Evolutionary conservation across 352 stramenopile species (phyloP), one percentile per base, ranked within the genome.

Genomic region (Globisporangium acanthophoron): DNA sequence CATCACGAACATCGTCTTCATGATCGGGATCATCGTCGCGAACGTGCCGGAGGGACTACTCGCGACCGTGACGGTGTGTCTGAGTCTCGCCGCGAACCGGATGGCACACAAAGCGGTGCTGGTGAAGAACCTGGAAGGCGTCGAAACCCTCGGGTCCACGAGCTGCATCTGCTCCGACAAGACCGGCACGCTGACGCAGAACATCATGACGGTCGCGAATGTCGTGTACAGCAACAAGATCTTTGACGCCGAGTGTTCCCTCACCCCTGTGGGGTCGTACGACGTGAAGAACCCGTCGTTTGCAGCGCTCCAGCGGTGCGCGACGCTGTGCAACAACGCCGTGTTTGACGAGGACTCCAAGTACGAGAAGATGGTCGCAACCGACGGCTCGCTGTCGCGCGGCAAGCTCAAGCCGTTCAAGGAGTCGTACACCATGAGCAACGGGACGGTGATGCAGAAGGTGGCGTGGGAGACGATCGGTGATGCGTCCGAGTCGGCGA

Each of bases 81-180:
- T 96, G 16, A 87, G 83, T 52, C 59, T 96, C 6, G 86, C 82
- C 9, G 87, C 85, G 4, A 76, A 85, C 50, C 63, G 79, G 16
- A 92, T 92, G 83, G 67, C 67, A 8, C 69, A 70, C 31, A 85
- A 86, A 49, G 85, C 80, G 15, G 79, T 92, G 55, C 68, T 96
- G 6, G 85, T 96, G 33, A 94, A 94, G 69, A 92, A 92, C 54
- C 66, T 96, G 16, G 70, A 92, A 64, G 76, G 69, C 52, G 78
- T 96, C 16, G 85, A 96, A 66, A 96, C 86, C 11, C 62, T 96
- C 0, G 87, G 87, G 15, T 88, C 73, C 16, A 91, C 84, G 12
- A 88, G 76, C 18, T 88, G 76, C 64, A 97, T 97, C 64, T 97
- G 87, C 71, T 94, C 80, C 3, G 91, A 97, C 68, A 96, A 96